Conservation (phyloP, 2,329 filamentous ascomycete genomes). For the Eutypa lata region DNA sequence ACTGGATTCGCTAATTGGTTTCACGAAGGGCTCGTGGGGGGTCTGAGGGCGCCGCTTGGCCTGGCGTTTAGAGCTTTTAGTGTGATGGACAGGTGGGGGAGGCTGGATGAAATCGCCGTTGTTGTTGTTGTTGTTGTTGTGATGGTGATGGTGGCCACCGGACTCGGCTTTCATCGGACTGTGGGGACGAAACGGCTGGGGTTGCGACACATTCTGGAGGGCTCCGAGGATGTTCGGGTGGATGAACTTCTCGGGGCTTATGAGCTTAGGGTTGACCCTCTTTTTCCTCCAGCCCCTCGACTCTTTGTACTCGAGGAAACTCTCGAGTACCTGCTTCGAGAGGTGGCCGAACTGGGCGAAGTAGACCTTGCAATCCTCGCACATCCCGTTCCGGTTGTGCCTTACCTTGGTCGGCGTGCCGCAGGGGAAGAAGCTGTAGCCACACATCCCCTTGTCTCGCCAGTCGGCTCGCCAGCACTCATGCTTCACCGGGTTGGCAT, state of each 20-base stretch:
- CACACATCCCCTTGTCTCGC: slow-evolving; percentile 8
- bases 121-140: neutral
- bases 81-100: slow-evolving; percentile 1
- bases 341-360: slow-evolving; percentile 17
- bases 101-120: slow-evolving; percentile 1
- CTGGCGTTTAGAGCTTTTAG: slow-evolving; percentile 1
- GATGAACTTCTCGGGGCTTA: slow-evolving; percentile 15
- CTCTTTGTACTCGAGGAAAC: slow-evolving; percentile 23
- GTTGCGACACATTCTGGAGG: neutral
- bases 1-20: neutral
- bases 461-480: slow-evolving; percentile 16
- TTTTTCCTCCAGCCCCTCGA: slow-evolving; percentile 9
- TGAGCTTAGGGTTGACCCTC: slow-evolving; percentile 14
- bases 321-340: slow-evolving; percentile 10
- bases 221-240: slow-evolving; percentile 3
- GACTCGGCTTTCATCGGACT: slow-evolving; percentile 5
- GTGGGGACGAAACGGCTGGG: slow-evolving; percentile 2
- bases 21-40: neutral
- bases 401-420: slow-evolving; percentile 6
- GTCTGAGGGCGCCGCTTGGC: neutral
- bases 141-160: too few relatives aligned
- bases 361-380: slow-evolving; percentile 12
- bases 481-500: slow-evolving; percentile 14
- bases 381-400: slow-evolving; percentile 9
- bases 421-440: slow-evolving; percentile 6